phyloP scores from a whole-genome alignment of 306 rosid species.

The Gynostemma pentaphyllum region DNA sequence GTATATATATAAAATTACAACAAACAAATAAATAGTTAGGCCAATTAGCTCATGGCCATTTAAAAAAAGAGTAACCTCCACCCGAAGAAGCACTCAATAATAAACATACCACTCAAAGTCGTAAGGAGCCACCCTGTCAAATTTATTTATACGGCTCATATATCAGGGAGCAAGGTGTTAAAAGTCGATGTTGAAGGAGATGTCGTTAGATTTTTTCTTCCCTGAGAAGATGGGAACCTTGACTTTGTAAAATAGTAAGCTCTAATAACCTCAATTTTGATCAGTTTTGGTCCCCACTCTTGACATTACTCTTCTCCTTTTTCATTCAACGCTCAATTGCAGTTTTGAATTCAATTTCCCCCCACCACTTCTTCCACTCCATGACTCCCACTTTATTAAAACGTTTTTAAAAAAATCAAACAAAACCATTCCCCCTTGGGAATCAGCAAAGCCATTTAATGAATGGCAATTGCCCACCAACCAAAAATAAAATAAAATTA shows the following conservation, averaged over 20 bases:
- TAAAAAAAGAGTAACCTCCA: slow-evolving; percentile 25
- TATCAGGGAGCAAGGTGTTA: neutral
- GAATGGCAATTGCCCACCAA: slow-evolving; percentile 47
- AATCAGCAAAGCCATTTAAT: slow-evolving; percentile 75
- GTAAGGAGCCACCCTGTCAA: slow-evolving; percentile 1
- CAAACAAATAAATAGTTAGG: too few relatives aligned
- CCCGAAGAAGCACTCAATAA: slow-evolving; percentile 26
- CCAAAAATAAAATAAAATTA: slow-evolving; percentile 17
- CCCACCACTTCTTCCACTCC: slow-evolving; percentile 33
- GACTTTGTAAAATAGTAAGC: neutral
- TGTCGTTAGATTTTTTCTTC: too few relatives aligned
- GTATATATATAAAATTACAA: too few relatives aligned
- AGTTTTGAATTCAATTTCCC: slow-evolving; percentile 40
- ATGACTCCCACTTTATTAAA: slow-evolving; percentile 25
- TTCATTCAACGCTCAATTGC: too few relatives aligned
- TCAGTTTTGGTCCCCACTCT: too few relatives aligned
- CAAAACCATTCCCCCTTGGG: slow-evolving; percentile 51
- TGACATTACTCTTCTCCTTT: neutral
- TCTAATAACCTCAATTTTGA: too few relatives aligned
- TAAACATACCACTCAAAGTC: slow-evolving; percentile 13
- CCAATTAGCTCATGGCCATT: slow-evolving; percentile 30
- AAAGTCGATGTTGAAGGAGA: too few relatives aligned
- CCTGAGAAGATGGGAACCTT: slow-evolving; percentile 5
- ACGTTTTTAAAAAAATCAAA: slow-evolving; percentile 20
- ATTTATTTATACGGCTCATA: slow-evolving; percentile 1